phyloP scores from a whole-genome alignment of 2,329 filamentous ascomycete species.

The Botrytis medusae region DNA sequence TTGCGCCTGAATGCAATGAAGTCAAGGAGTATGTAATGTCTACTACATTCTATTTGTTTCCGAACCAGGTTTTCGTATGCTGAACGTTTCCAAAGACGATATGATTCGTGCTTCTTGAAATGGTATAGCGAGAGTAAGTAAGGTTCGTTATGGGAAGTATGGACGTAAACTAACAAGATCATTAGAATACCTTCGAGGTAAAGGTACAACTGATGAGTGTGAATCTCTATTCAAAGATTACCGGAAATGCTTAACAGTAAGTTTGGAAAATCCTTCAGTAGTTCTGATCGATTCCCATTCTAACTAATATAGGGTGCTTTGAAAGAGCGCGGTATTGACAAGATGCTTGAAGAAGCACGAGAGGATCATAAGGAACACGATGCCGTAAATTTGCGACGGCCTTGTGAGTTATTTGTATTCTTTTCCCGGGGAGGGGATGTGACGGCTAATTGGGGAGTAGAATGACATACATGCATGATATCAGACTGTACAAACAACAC shows the following conservation, averaged over 20 bases:
- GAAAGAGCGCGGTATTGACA: slow-evolving; percentile 87
- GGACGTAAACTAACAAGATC: slow-evolving; percentile 24
- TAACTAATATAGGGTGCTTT: slow-evolving; percentile 65
- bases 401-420: slow-evolving; percentile 35
- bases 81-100: slow-evolving; percentile 59
- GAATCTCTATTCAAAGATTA: slow-evolving; percentile 84
- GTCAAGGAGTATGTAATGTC: slow-evolving; percentile 75
- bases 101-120: slow-evolving; percentile 96
- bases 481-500: slow-evolving; percentile 5
- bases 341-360: slow-evolving; percentile 85
- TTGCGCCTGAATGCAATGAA: slow-evolving; percentile 93
- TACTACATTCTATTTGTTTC: neutral
- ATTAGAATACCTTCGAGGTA: slow-evolving; percentile 84
- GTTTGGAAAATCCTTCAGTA: slow-evolving; percentile 8
- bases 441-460: neutral
- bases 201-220: slow-evolving; percentile 80
- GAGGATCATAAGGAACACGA: slow-evolving; percentile 90
- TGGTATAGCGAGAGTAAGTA: slow-evolving; percentile 97
- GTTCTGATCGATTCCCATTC: slow-evolving; percentile 5
- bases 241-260: slow-evolving; percentile 78
- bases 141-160: slow-evolving; percentile 25
- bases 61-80: neutral
- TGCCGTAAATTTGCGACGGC: slow-evolving; percentile 60
- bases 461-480: neutral
- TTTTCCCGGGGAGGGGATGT: neutral